These are phyloP conservation scores for Russula brevipes DNA, from an alignment of 768 basidiomycete genomes.

Conservation along the genomic window DNA sequence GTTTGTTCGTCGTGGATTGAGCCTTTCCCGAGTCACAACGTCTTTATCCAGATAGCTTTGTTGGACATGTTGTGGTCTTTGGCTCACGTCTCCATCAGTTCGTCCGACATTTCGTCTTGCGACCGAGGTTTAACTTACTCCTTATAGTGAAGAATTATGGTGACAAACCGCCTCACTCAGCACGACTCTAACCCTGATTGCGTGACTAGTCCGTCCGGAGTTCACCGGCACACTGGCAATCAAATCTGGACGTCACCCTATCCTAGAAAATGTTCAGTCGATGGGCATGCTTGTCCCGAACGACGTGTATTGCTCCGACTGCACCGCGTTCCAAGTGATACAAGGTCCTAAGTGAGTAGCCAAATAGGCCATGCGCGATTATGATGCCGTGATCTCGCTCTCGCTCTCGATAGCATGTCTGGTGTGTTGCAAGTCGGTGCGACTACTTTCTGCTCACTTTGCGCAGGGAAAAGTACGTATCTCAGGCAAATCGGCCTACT, in stretches of 20 bases:
- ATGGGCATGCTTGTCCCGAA: constrained; percentile 75
- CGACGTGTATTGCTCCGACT: constrained; percentile 82
- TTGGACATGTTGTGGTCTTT: constrained; percentile 90
- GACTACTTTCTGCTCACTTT: neutral
- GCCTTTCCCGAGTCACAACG: neutral
- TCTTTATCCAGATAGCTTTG: constrained; percentile 59
- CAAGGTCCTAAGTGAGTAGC: constrained; percentile 77
- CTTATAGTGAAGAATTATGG: constrained; percentile 48
- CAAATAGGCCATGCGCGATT: constrained; percentile 6
- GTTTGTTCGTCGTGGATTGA: constrained; percentile 17
- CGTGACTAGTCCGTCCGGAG: constrained; percentile 71
- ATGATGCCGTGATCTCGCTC: constrained; percentile 8
- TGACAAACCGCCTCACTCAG: constrained; percentile 20
- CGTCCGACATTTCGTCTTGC: constrained; percentile 27
- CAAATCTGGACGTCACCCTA: constrained; percentile 83
- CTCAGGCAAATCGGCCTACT: constrained; percentile 82
- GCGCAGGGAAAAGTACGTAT: constrained; percentile 85
- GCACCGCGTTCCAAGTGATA: constrained; percentile 84
- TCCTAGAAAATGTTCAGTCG: constrained; percentile 69
- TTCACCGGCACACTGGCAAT: constrained; percentile 87
- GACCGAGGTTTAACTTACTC: neutral
- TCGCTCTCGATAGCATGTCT: constrained; percentile 48
- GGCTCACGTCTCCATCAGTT: constrained; percentile 76
- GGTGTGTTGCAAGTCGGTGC: constrained; percentile 32
- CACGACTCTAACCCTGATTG: neutral